Conservation (phyloP, 495 filamentous ascomycete species). For the Aspergillus bertholletiae region DNA sequence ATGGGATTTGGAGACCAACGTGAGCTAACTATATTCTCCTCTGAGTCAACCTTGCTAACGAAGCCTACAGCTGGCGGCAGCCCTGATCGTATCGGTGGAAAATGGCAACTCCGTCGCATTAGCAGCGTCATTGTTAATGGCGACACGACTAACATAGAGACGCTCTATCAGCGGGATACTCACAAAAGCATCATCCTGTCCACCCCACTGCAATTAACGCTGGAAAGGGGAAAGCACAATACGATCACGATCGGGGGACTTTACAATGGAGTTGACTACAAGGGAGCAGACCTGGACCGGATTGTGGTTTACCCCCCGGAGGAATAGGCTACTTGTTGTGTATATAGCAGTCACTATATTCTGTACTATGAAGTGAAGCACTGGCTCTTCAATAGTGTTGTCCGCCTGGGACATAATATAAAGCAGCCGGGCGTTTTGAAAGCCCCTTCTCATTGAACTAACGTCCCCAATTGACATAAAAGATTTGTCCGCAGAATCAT, state of each 20-base stretch:
- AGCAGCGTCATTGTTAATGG: constrained; percentile 25
- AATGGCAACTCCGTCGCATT: constrained; percentile 25
- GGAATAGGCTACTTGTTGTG: too few species aligned
- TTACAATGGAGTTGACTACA: constrained; percentile 20
- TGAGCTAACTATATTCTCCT: constrained; percentile 5
- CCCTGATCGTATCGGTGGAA: constrained; percentile 22
- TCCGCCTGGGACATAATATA: too few species aligned
- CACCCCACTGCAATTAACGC: constrained; percentile 19
- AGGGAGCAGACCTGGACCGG: constrained; percentile 24
- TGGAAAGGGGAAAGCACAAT: constrained; percentile 22
- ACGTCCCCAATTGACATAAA: too few species aligned
- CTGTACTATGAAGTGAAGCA: too few species aligned
- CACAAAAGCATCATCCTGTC: constrained; percentile 27
- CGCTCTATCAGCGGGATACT: constrained; percentile 23
- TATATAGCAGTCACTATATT: too few species aligned
- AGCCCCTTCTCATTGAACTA: too few species aligned
- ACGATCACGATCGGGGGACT: constrained; percentile 22
- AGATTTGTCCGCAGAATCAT: too few species aligned
- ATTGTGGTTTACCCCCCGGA: constrained; percentile 25
- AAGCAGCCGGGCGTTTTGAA: too few species aligned
- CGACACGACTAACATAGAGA: constrained; percentile 15
- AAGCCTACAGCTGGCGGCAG: constrained; percentile 17
- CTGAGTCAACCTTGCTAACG: background rate
- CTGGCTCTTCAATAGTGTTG: too few species aligned
- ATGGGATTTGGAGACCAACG: constrained; percentile 28